Evolutionary conservation across 2,329 filamentous ascomycete genomes (phyloP).

Genomic region (Hypocreales sp.): DNA sequence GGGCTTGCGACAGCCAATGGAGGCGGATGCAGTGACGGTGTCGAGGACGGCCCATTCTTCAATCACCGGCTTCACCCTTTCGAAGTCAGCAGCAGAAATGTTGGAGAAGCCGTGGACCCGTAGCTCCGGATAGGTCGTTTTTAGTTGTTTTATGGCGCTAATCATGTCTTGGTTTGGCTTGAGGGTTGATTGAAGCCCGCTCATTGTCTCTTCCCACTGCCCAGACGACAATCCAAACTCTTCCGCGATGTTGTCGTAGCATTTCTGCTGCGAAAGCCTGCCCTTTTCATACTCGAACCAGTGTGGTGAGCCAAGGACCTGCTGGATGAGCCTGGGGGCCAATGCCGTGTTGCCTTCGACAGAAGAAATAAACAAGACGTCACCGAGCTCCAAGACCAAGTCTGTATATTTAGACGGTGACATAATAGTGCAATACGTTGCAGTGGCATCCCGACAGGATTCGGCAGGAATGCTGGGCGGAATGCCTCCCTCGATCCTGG

Average conservation of each 20-base stretch:
- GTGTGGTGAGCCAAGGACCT: conserved; percentile 1
- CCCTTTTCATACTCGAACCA: conserved; percentile 3
- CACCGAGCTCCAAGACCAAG: no score
- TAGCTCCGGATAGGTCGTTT: background rate
- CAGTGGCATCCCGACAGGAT: no score
- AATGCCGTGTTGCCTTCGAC: no score
- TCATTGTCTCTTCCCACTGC: background rate
- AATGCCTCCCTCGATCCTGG: no score
- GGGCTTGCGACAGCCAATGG: background rate
- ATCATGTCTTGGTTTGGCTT: background rate
- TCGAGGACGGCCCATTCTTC: conserved; percentile 1
- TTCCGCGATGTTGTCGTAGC: background rate
- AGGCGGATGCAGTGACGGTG: background rate
- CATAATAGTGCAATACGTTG: no score
- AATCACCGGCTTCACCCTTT: background rate
- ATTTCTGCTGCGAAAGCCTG: conserved; percentile 1
- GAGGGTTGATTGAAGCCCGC: background rate
- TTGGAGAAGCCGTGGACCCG: conserved; percentile 2
- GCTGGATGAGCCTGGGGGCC: no score
- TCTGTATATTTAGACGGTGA: no score
- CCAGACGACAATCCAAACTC: background rate
- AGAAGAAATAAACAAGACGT: no score
- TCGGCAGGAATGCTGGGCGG: no score
- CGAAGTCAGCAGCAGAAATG: conserved; percentile 1
- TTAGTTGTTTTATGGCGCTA: background rate